Conservation (phyloP, 1,284 basidiomycete genomes). For the Anthracocystis panici-leucophaei region DNA sequence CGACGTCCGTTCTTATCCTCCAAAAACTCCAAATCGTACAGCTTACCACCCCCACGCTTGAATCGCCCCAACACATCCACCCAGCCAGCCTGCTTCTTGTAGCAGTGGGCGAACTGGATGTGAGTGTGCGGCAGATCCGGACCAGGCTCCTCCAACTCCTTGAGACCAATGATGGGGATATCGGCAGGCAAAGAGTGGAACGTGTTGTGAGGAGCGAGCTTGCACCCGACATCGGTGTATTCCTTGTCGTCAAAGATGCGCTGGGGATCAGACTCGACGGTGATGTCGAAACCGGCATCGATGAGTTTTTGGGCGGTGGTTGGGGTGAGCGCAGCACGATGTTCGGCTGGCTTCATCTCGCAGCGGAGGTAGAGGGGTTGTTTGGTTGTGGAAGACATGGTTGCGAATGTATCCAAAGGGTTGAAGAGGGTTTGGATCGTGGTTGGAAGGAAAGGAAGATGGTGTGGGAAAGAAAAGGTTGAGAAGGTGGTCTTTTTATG, state of each 20-base stretch:
- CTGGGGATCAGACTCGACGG: conserved; percentile 92
- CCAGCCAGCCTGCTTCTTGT: conserved; percentile 97
- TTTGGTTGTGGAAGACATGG: conserved; percentile 21
- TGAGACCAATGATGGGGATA: conserved; percentile 92
- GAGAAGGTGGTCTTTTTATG: conserved; percentile 3
- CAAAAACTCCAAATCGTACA: conserved; percentile 98
- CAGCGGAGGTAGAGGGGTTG: conserved; percentile 68
- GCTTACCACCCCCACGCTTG: conserved; percentile 83
- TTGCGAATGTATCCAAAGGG: background rate
- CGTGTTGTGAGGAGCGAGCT: conserved; percentile 86
- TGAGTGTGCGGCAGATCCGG: conserved; percentile 76
- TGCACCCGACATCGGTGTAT: conserved; percentile 81
- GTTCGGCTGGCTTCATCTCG: conserved; percentile 74
- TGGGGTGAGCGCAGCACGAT: conserved; percentile 91
- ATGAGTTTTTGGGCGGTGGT: conserved; percentile 90
- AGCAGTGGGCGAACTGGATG: conserved; percentile 99
- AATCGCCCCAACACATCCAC: conserved; percentile 87
- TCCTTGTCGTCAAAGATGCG: conserved; percentile 95
- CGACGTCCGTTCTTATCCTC: conserved; percentile 85
- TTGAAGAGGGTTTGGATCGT: conserved; percentile 3
- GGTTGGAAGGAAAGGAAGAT: background rate
- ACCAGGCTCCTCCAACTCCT: conserved; percentile 81
- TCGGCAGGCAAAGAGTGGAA: conserved; percentile 85
- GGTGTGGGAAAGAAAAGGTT: background rate
- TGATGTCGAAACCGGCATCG: conserved; percentile 89